These are phyloP conservation scores for Aspergillus clavatus DNA, from an alignment of 2,329 filamentous ascomycete species.

Conservation along the genomic window DNA sequence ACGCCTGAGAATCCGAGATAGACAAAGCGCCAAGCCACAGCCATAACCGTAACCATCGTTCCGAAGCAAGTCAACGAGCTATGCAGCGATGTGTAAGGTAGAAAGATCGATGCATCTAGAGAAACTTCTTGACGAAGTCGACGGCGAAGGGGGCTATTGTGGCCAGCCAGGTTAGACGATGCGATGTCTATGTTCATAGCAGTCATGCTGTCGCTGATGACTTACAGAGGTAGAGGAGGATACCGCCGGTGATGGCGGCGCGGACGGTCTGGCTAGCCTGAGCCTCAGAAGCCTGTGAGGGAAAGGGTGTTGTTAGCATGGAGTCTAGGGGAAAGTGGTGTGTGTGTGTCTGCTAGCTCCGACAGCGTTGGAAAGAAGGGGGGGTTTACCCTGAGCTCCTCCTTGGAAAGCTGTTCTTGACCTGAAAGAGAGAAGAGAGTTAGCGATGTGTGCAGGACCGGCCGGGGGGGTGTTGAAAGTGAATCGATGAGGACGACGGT, in stretches of 20 bases:
- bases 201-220: background rate
- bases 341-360: too few species aligned
- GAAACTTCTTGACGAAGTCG: conserved; percentile 45
- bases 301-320: conserved; percentile 8
- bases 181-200: background rate
- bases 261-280: conserved; percentile 52
- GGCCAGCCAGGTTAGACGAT: background rate
- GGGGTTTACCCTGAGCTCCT: conserved; percentile 40
- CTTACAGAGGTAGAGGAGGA: conserved; percentile 60
- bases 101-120: conserved; percentile 30
- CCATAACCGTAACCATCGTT: background rate
- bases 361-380: background rate
- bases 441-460: too few species aligned
- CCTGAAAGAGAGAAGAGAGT: conserved; percentile 27
- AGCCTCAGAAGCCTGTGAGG: conserved; percentile 45
- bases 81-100: conserved; percentile 4
- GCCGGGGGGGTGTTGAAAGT: too few species aligned
- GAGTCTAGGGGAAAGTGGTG: background rate
- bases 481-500: too few species aligned
- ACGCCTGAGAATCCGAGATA: conserved; percentile 14
- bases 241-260: conserved; percentile 50
- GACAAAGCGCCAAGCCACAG: conserved; percentile 1
- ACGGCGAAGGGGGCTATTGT: conserved; percentile 46
- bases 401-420: conserved; percentile 43
- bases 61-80: conserved; percentile 3